Conservation (phyloP, 2,329 filamentous ascomycete species). For the Cordyceps fumosorosea region DNA sequence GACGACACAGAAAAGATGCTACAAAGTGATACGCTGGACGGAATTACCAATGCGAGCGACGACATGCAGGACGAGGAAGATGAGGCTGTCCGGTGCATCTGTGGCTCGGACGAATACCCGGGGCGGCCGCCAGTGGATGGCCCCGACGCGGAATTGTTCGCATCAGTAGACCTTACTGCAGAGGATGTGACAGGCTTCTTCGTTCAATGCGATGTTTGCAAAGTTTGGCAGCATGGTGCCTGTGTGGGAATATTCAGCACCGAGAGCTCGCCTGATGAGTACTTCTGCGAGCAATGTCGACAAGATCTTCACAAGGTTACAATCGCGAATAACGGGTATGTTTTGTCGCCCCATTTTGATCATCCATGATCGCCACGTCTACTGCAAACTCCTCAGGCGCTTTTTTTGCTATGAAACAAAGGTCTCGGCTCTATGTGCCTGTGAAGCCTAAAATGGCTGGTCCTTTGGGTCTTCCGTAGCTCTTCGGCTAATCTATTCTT, state of each 20-base stretch:
- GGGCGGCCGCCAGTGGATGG: constrained; percentile 64
- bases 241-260: constrained; percentile 97
- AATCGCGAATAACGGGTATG: constrained; percentile 78
- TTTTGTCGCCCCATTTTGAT: constrained; percentile 16
- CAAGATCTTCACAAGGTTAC: constrained; percentile 85
- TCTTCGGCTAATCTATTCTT: constrained; percentile 14
- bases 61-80: constrained; percentile 74
- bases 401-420: not conserved
- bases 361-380: not conserved
- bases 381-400: not conserved
- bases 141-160: constrained; percentile 50
- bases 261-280: constrained; percentile 87
- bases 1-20: constrained; percentile 47
- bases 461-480: not conserved
- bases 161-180: constrained; percentile 52
- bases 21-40: constrained; percentile 36
- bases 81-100: constrained; percentile 92
- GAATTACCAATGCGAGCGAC: constrained; percentile 56
- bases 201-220: constrained; percentile 95
- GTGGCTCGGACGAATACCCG: constrained; percentile 90
- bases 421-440: not conserved
- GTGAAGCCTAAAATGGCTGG: not conserved
- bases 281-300: constrained; percentile 93
- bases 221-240: constrained; percentile 97
- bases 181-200: constrained; percentile 93